Base-by-base conservation (phyloP, 73 alveolate genomes). In the Paramecium primaurelia region DNA sequence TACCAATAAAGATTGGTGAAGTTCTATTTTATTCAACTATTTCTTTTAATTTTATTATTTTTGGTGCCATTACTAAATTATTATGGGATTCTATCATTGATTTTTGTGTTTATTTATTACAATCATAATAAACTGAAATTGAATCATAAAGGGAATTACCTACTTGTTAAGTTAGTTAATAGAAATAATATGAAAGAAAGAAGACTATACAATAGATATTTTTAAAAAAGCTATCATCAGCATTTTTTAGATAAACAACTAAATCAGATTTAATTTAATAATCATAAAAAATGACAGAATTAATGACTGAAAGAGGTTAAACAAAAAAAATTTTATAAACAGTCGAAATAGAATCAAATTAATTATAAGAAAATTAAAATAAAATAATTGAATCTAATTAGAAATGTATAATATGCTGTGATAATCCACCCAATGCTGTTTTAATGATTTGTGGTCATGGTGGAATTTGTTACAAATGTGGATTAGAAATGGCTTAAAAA, bases 401-500 rank as follows among this genome's bases (percentile, higher is more conserved):
- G 51, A 91, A 45, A 38, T 91, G 95, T 42, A 87, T 59, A 34
- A 86, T 91, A 32, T 91, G 95, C 51, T 91, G 58, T 71, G 84
- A 32, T 32, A 58, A 51, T 40, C 71, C 45, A 2, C 84, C 93
- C 5, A 86, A 91, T 84, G 86, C 95, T 9, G 95, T 91, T 12
- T 42, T 45, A 22, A 45, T 91, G 84, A 37, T 2, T 30, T 91
- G 95, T 91, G 95, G 95, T 11, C 95, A 91, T 88, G 95, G 95
- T 28, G 95, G 95, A 37, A 45, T 91, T 22, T 91, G 95, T 51
- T 45, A 38, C n/a, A 91, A 91, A 25, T 91, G 95, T 91, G 95
- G 93, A 80, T 26, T 47, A 11, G 77, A 80, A 42, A 80, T 80
- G 47, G 47, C 58, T 2, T 8, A 42, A 25, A 80, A 80, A 44